Evolutionary conservation across 2,329 filamentous ascomycete species (phyloP).

Genomic region (Coniochaeta pulveracea): DNA sequence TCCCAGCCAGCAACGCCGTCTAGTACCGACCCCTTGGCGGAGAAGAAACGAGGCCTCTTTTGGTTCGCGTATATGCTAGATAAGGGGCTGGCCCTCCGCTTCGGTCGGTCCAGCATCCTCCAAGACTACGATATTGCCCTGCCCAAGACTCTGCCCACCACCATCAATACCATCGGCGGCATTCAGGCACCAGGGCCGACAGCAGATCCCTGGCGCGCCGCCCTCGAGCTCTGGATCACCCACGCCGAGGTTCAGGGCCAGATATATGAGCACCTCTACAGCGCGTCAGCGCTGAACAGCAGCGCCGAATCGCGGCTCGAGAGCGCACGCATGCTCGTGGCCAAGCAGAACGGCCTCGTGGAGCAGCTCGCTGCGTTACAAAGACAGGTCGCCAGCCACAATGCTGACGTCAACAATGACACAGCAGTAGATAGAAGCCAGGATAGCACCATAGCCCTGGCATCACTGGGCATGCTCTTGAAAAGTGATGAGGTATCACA

Average conservation of each 20-base stretch:
- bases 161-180: slow-evolving; percentile 14
- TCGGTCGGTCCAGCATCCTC: slow-evolving; percentile 46
- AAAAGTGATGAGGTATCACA: slow-evolving; percentile 35
- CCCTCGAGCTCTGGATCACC: slow-evolving; percentile 43
- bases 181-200: slow-evolving; percentile 9
- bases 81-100: slow-evolving; percentile 43
- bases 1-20: slow-evolving; percentile 13
- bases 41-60: slow-evolving; percentile 30
- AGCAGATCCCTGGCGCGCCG: slow-evolving; percentile 28
- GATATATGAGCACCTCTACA: slow-evolving; percentile 47
- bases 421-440: slow-evolving; percentile 6
- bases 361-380: slow-evolving; percentile 22
- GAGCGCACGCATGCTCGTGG: slow-evolving; percentile 25
- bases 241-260: slow-evolving; percentile 45
- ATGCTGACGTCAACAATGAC: slow-evolving; percentile 8
- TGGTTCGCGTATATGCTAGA: slow-evolving; percentile 45
- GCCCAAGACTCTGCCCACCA: slow-evolving; percentile 12
- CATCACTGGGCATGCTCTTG: slow-evolving; percentile 31
- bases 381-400: slow-evolving; percentile 13
- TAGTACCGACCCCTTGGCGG: slow-evolving; percentile 6
- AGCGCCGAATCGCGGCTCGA: slow-evolving; percentile 27
- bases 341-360: slow-evolving; percentile 24
- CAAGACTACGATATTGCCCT: slow-evolving; percentile 45
- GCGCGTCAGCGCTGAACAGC: slow-evolving; percentile 29
- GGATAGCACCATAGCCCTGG: slow-evolving; percentile 15